These are phyloP conservation scores for Glonium stellatum DNA, from an alignment of 495 filamentous ascomycete genomes.

Conservation along the genomic window DNA sequence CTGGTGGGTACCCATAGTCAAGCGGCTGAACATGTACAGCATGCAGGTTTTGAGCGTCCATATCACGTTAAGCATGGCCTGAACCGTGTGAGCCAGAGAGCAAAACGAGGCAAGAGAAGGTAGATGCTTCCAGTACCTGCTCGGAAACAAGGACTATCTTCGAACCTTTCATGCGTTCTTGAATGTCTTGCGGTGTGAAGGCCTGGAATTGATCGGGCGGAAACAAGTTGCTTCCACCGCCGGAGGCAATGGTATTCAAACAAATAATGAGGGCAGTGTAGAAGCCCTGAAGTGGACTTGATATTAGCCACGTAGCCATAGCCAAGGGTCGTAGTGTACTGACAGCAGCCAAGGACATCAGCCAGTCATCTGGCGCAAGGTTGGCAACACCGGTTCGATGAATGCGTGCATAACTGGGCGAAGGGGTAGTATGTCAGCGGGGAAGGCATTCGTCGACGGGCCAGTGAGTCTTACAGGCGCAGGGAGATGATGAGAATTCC, in stretches of 20 bases:
- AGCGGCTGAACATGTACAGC: constrained; percentile 45
- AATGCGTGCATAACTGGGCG: too few relatives aligned
- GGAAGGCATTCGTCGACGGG: too few relatives aligned
- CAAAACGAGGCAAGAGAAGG: neutral
- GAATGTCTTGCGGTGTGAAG: constrained; percentile 39
- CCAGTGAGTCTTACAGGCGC: too few relatives aligned
- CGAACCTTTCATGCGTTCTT: constrained; percentile 43
- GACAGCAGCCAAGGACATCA: constrained; percentile 43
- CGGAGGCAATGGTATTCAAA: constrained; percentile 45
- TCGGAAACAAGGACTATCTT: constrained; percentile 55
- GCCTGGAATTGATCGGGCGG: constrained; percentile 36
- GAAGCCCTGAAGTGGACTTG: constrained; percentile 14
- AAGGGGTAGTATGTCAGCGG: too few relatives aligned
- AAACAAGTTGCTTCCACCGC: constrained; percentile 52
- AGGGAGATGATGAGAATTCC: too few relatives aligned
- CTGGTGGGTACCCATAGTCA: constrained; percentile 4
- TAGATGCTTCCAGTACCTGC: constrained; percentile 29
- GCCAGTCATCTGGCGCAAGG: too few relatives aligned
- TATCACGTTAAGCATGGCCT: constrained; percentile 44
- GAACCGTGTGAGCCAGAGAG: neutral
- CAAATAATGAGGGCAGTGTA: constrained; percentile 50
- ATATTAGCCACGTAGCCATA: neutral
- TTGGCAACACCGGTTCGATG: too few relatives aligned
- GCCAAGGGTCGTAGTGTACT: constrained; percentile 28
- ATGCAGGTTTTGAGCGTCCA: constrained; percentile 50